phyloP scores from a whole-genome alignment of 1,284 basidiomycete species.

The Calocybe gambosa region DNA sequence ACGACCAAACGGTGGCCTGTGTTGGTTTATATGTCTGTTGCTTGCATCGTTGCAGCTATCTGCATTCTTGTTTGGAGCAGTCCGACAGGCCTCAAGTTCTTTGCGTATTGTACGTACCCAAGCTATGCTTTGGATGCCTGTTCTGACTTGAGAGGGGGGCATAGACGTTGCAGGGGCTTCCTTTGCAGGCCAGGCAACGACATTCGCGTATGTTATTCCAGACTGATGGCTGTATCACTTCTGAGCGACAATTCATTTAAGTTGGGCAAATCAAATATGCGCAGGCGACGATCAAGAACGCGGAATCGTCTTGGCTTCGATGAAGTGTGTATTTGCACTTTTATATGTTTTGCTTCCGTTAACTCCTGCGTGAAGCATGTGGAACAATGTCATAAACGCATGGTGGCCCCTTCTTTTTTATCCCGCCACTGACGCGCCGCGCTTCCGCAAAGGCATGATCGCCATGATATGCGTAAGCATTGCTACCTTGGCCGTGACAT shows the following conservation, averaged over 20 bases:
- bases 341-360: slow-evolving; percentile 2
- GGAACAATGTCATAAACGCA: slow-evolving; percentile 65
- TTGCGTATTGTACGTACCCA: slow-evolving; percentile 51
- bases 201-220: slow-evolving; percentile 48
- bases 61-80: slow-evolving; percentile 54
- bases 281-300: slow-evolving; percentile 63
- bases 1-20: slow-evolving; percentile 56
- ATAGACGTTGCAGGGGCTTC: slow-evolving; percentile 57
- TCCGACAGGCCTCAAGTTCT: slow-evolving; percentile 55
- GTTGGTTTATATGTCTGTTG: slow-evolving; percentile 55
- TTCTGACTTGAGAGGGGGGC: neutral
- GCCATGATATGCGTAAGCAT: slow-evolving; percentile 55
- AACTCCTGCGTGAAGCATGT: slow-evolving; percentile 41
- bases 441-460: slow-evolving; percentile 59
- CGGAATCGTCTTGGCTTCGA: slow-evolving; percentile 60
- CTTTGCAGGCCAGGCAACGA: slow-evolving; percentile 64
- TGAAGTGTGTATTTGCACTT: slow-evolving; percentile 42
- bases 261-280: slow-evolving; percentile 71
- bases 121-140: neutral
- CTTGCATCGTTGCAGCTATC: slow-evolving; percentile 47
- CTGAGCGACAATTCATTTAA: slow-evolving; percentile 16
- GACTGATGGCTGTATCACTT: neutral
- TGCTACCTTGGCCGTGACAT: slow-evolving; percentile 51
- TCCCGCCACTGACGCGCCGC: slow-evolving; percentile 58
- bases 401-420: slow-evolving; percentile 70